Percentiles rank a stretch among this genome's conserved stretches.
These are phyloP conservation scores for Condylostoma magnum DNA, from an alignment of 169 alveolate species.

Conservation along the genomic window DNA sequence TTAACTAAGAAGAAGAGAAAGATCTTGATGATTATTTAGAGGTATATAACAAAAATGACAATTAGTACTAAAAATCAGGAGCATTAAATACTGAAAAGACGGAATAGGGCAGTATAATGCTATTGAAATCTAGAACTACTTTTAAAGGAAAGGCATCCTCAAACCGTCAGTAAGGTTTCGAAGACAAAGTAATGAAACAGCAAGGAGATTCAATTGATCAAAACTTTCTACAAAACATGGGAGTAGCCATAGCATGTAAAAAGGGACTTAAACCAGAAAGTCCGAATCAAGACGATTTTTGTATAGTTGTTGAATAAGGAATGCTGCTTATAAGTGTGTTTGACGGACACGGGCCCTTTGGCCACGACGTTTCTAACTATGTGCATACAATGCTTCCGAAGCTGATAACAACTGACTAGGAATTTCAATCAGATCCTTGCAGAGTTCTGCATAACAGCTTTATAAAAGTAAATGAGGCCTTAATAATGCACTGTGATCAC, in stretches of 20 bases:
- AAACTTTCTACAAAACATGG: not conserved
- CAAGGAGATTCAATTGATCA: too few species aligned
- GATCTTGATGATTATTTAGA: too few species aligned
- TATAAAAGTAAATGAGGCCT: not conserved
- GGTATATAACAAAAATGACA: too few species aligned
- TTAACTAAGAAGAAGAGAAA: too few species aligned
- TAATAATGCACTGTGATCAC: not conserved
- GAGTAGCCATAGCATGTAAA: conserved; percentile 16
- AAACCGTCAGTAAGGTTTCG: too few species aligned
- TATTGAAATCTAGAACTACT: too few species aligned
- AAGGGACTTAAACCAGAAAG: conserved; percentile 88
- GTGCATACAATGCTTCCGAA: conserved; percentile 37
- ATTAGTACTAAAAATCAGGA: too few species aligned
- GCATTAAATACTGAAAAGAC: too few species aligned
- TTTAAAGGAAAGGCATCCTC: too few species aligned
- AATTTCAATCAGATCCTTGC: not conserved
- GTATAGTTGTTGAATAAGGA: conserved; percentile 57
- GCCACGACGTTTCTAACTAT: conserved; percentile 57
- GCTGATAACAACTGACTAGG: too few species aligned
- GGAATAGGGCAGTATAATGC: too few species aligned
- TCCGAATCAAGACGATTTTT: conserved; percentile 88
- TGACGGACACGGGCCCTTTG: conserved; percentile 82
- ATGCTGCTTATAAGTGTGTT: conserved; percentile 64
- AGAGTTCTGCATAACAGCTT: not conserved
- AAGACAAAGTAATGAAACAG: too few species aligned